phyloP scores from a whole-genome alignment of 768 basidiomycete genomes.

The Suillus alpinus region DNA sequence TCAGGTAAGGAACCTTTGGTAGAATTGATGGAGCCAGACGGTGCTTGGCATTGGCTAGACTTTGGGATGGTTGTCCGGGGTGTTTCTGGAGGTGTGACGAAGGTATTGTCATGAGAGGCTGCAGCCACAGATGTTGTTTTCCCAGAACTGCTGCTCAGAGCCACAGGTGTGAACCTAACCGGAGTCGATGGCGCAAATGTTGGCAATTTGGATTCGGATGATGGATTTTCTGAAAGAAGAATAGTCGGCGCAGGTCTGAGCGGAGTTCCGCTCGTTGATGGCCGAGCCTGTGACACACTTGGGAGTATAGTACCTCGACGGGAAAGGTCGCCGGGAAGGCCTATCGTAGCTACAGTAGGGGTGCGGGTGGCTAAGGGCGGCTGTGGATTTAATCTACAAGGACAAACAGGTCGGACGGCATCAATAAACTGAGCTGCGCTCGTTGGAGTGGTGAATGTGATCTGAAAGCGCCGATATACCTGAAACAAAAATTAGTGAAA shows the following conservation, averaged over 20 bases:
- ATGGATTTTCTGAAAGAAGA: neutral
- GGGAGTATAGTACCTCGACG: constrained; percentile 15
- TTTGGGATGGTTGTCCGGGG: constrained; percentile 3
- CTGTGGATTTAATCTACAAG: constrained; percentile 61
- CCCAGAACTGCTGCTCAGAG: neutral
- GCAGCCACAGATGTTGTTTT: neutral
- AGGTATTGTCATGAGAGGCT: constrained; percentile 28
- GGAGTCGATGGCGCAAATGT: constrained; percentile 8
- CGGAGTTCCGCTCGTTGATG: constrained; percentile 2
- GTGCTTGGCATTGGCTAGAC: constrained; percentile 1
- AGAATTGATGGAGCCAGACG: constrained; percentile 3
- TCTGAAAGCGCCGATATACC: constrained; percentile 75
- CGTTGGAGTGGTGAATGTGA: constrained; percentile 54
- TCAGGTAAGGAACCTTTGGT: constrained; percentile 24
- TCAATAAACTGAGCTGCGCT: constrained; percentile 59
- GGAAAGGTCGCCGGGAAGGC: constrained; percentile 6
- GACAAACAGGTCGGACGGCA: constrained; percentile 64
- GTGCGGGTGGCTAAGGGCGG: constrained; percentile 21
- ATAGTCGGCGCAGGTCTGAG: neutral
- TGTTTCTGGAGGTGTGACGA: constrained; percentile 27
- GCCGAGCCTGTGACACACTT: neutral
- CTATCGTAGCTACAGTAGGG: constrained; percentile 12
- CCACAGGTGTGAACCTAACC: constrained; percentile 7
- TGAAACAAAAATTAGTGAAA: constrained; percentile 25
- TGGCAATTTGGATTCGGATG: constrained; percentile 1